Percentiles rank a stretch among this genome's conserved stretches.
phyloP scores from a whole-genome alignment of 2,329 filamentous ascomycete species.

The Rutstroemia sp. region DNA sequence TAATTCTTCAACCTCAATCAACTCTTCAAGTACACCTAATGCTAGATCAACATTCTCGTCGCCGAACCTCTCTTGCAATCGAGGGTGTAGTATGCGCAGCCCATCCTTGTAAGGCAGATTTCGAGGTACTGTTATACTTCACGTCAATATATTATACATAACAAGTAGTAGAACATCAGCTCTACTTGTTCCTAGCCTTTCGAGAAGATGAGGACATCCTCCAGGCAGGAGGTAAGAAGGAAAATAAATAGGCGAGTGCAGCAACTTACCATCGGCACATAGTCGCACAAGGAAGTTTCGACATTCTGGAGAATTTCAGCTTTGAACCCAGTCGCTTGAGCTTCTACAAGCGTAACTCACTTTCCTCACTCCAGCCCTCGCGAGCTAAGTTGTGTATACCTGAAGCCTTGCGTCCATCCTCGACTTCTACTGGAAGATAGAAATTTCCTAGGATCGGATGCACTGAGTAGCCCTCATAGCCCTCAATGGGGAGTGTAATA shows the following conservation, averaged over 20 bases:
- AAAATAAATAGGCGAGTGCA: not conserved
- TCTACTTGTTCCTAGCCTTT: too few relatives aligned
- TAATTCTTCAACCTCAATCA: slow-evolving; percentile 39
- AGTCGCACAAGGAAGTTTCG: slow-evolving; percentile 39
- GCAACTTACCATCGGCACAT: slow-evolving; percentile 21
- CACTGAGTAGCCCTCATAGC: too few relatives aligned
- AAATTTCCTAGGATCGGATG: slow-evolving; percentile 8
- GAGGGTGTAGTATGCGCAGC: slow-evolving; percentile 36
- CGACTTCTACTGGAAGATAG: slow-evolving; percentile 9
- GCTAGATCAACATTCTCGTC: slow-evolving; percentile 38
- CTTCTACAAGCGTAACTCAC: slow-evolving; percentile 5
- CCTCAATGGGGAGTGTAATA: not conserved
- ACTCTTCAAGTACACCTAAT: slow-evolving; percentile 39
- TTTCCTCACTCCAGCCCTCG: slow-evolving; percentile 16
- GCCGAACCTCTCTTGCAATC: slow-evolving; percentile 37
- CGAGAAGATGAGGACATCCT: too few relatives aligned
- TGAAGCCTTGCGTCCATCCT: slow-evolving; percentile 7
- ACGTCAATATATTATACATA: not conserved
- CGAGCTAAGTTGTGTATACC: slow-evolving; percentile 12
- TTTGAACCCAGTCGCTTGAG: not conserved
- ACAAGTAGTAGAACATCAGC: too few relatives aligned
- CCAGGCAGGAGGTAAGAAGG: not conserved
- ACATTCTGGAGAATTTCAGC: slow-evolving; percentile 32
- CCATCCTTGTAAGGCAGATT: slow-evolving; percentile 41
- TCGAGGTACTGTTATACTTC: slow-evolving; percentile 34